Percentiles rank a stretch among this genome's conserved stretches.
These are phyloP conservation scores for Anisodus acutangulus DNA, from an alignment of 257 asterid species.

Conservation along the genomic window DNA sequence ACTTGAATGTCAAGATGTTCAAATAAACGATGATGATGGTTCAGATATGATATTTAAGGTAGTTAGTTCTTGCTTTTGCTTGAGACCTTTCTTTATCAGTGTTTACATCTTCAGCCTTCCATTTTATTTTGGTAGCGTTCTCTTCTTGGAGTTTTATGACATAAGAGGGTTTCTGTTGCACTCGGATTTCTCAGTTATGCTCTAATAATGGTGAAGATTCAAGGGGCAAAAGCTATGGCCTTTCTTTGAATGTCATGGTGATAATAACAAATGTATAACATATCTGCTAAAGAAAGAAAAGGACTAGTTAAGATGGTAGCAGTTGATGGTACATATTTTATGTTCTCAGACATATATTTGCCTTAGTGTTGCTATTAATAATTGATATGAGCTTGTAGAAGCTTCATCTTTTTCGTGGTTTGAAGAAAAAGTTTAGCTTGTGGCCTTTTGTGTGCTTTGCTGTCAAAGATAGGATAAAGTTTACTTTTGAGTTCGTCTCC, in stretches of 20 bases:
- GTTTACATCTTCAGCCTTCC: conserved; percentile 18
- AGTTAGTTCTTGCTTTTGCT: conserved; percentile 36
- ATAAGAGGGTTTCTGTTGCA: conserved; percentile 23
- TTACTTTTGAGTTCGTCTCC: neutral
- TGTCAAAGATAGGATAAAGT: neutral
- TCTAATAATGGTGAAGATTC: neutral
- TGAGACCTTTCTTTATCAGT: neutral
- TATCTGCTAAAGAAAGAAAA: neutral
- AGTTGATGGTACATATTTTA: conserved; percentile 9
- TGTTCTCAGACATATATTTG: neutral
- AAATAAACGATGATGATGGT: conserved; percentile 53
- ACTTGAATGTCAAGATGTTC: conserved; percentile 80
- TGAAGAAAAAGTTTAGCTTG: neutral
- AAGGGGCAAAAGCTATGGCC: neutral
- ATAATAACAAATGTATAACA: neutral
- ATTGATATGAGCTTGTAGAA: neutral
- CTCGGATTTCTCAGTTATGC: neutral
- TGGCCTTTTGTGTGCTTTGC: neutral
- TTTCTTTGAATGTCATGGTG: neutral
- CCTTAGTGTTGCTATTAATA: neutral
- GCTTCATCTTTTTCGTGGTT: neutral
- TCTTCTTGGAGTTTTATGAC: conserved; percentile 8
- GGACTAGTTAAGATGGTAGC: neutral
- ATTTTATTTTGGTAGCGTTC: conserved; percentile 17
- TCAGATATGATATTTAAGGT: conserved; percentile 55